Percentiles rank a stretch among this genome's conserved stretches.
phyloP scores from a whole-genome alignment of 1,139 yeast species.

The Candida pseudoviswanathii region DNA sequence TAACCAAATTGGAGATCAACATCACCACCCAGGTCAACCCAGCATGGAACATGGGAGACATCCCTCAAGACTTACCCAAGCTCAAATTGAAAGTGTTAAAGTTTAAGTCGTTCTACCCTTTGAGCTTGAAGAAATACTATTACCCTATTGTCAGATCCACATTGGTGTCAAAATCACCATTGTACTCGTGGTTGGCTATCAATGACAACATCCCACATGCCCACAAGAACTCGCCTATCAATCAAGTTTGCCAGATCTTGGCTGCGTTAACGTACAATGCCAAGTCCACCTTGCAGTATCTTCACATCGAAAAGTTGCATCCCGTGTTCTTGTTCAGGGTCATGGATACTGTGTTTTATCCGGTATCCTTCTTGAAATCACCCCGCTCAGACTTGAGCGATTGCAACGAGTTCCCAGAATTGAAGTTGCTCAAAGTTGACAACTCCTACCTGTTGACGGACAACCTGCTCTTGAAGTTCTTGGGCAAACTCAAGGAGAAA shows the following conservation, averaged over 20 bases:
- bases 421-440: slow-evolving; percentile 6
- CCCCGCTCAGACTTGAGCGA: neutral
- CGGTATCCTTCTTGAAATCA: neutral
- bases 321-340: slow-evolving; percentile 8
- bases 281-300: slow-evolving; percentile 3
- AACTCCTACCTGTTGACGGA: slow-evolving; percentile 9
- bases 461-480: slow-evolving; percentile 6
- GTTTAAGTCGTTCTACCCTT: slow-evolving; percentile 7
- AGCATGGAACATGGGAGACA: neutral
- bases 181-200: slow-evolving; percentile 8
- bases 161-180: slow-evolving; percentile 3
- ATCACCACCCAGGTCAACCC: slow-evolving; percentile 7
- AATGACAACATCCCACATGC: slow-evolving; percentile 9
- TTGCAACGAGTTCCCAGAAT: slow-evolving; percentile 7
- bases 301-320: slow-evolving; percentile 7
- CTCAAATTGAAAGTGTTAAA: slow-evolving; percentile 4
- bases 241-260: slow-evolving; percentile 4
- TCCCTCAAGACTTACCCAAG: slow-evolving; percentile 1
- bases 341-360: slow-evolving; percentile 5
- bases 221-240: slow-evolving; percentile 8
- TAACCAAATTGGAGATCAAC: slow-evolving; percentile 3
- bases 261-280: neutral
- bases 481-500: slow-evolving; percentile 4
- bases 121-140: slow-evolving; percentile 8
- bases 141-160: neutral